phyloP scores from a whole-genome alignment of 805 yeast genomes.

The Yueomyces sp. region DNA sequence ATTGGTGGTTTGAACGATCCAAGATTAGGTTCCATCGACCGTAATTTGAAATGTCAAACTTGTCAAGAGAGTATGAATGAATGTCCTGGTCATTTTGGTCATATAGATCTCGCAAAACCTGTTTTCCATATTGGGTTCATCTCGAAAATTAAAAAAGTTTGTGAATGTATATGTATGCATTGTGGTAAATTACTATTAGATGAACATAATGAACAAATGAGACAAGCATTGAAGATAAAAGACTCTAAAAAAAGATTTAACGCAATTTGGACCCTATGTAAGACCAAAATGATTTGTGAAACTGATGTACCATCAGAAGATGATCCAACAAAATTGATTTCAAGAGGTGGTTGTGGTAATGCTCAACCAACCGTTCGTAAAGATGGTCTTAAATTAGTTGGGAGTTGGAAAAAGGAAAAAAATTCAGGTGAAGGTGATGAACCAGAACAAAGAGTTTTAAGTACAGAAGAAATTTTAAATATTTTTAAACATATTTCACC shows the following conservation, averaged over 20 bases:
- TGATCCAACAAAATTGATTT: slow-evolving; percentile 35
- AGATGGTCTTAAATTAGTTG: slow-evolving; percentile 92
- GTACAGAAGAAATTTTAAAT: slow-evolving; percentile 79
- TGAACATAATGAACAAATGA: slow-evolving; percentile 56
- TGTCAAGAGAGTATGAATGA: slow-evolving; percentile 99
- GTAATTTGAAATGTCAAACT: slow-evolving; percentile 96
- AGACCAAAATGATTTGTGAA: slow-evolving; percentile 90
- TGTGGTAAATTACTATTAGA: slow-evolving; percentile 91
- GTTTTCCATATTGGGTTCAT: slow-evolving; percentile 96
- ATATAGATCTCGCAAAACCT: slow-evolving; percentile 94
- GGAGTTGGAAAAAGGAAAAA: slow-evolving; percentile 93
- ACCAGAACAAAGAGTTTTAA: slow-evolving; percentile 80
- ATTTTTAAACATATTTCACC: slow-evolving; percentile 84
- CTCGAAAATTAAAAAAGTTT: slow-evolving; percentile 83
- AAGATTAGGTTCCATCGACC: slow-evolving; percentile 90
- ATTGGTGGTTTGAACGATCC: slow-evolving; percentile 97
- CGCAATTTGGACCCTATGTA: slow-evolving; percentile 90
- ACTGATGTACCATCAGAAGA: slow-evolving; percentile 64
- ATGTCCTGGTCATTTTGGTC: slow-evolving; percentile 99
- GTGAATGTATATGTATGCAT: slow-evolving; percentile 97
- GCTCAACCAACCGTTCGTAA: slow-evolving; percentile 90
- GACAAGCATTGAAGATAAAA: slow-evolving; percentile 74
- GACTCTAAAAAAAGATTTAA: slow-evolving; percentile 94
- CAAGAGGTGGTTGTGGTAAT: slow-evolving; percentile 98
- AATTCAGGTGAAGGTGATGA: slow-evolving; percentile 66